Evolutionary conservation across 164 flowering plant genomes (phyloP).

Genomic region (Liquidambar formosana): DNA sequence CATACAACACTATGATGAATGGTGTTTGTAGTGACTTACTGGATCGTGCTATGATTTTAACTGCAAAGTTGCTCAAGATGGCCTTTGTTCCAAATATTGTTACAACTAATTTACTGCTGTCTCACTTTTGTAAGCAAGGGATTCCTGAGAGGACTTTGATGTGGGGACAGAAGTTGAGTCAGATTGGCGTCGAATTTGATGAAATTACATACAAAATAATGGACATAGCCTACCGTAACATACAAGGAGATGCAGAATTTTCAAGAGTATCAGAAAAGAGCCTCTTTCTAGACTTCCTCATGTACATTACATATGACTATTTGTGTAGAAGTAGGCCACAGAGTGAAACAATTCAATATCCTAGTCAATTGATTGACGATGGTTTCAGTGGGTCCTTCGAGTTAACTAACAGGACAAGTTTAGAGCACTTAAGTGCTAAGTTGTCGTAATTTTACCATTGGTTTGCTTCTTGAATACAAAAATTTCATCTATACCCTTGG

Average conservation of each 20-base stretch:
- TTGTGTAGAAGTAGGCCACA: constrained; percentile 37
- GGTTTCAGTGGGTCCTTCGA: constrained; percentile 7
- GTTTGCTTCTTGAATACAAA: neutral
- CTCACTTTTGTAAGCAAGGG: constrained; percentile 78
- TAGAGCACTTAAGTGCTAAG: neutral
- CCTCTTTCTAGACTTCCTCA: constrained; percentile 76
- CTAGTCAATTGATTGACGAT: constrained; percentile 16
- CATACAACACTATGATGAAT: constrained; percentile 81
- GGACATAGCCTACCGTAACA: constrained; percentile 45
- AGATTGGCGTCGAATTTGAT: constrained; percentile 60
- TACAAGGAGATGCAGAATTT: constrained; percentile 27
- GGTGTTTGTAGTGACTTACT: constrained; percentile 69
- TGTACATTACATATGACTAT: constrained; percentile 76
- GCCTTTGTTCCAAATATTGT: constrained; percentile 77
- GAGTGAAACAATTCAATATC: constrained; percentile 11
- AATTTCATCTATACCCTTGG: neutral
- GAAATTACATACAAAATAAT: constrained; percentile 54
- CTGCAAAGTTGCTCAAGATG: constrained; percentile 84
- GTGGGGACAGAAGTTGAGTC: constrained; percentile 73
- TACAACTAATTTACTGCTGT: constrained; percentile 66
- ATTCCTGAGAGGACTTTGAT: constrained; percentile 62
- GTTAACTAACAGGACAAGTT: neutral
- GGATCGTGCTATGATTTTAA: constrained; percentile 71
- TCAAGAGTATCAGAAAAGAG: constrained; percentile 41
- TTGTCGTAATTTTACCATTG: neutral